Base-by-base conservation (phyloP, 1,284 basidiomycete genomes). In the Phellopilus nigrolimitatus region DNA sequence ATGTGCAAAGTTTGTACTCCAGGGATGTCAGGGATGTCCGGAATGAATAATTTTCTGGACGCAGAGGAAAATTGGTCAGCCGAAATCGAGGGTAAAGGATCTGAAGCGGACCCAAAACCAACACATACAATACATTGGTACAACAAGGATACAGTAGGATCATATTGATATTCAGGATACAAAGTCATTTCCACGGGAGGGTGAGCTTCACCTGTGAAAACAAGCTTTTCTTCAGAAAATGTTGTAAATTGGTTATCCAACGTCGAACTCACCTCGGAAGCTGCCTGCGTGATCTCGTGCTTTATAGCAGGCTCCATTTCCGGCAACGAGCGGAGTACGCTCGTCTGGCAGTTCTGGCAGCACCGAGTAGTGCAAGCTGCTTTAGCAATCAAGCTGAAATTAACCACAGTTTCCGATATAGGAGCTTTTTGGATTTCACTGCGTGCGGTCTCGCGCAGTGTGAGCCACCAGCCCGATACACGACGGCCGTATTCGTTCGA, bases 371-470 rank as follows among this genome's bases (percentile, higher is more conserved):
- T 9, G 9, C 25, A 3, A 9, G 24, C 40, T 1, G 49, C 40
- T 13, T 36, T 28, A 10, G 40, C 24, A 8, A 50, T 34, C 8
- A 43, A n/a, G 6, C 30, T 24, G 15, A 33, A 30, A 30, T 19
- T 36, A 4, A 50, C 15, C 4, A 36, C 40, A 21, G n/a, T 21
- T 19, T 50, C 41, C n/a, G 28, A 27, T 19, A 50, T 31, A 3
- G 49, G 49, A 2, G 40, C 40, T 15, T 43, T 50, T 31, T 43
- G 39, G 6, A 50, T 37, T 40, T 50, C 40, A 10, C 28, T 19
- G 10, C 49, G 15, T 7, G 33, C 33, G 21, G 34, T 37, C 41
- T 51, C 49, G n/a, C 42, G 31, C 30, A 51, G 15, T 12, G 21
- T 28, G 13, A 7, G 7, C 49, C 49, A 51, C 49, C 49, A 51